Base-by-base conservation (phyloP, 257 asterid genomes). In the Solanum megistacrolobum region DNA sequence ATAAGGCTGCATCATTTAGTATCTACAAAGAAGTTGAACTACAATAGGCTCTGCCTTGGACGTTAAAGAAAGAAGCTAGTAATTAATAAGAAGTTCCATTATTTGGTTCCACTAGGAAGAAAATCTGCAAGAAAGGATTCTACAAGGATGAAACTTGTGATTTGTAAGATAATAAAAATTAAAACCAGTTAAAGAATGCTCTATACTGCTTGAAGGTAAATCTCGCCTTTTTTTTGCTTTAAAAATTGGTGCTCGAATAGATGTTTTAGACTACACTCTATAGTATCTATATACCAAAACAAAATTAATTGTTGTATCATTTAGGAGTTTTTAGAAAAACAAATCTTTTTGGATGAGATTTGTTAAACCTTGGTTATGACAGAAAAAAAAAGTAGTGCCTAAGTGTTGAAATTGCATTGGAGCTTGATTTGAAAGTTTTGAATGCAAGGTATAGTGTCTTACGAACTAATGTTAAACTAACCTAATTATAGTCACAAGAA, bases 1-100 rank as follows among this genome's bases (percentile, higher is more conserved):
- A 87, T 88, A 96, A 91, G 87, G 99, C 98, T 41, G 94, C 99
- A 88, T 97, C 99, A 31, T 98, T 95, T 92, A 97, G 88, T 91
- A 97, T 94, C 99, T 97, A 92, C 87, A 90, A 60, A 48, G 41
- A 74, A 86, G 90, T 39, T 65, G 81, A 88, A 83, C 73, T 81
- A 73, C 27, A 71, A 73, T 88, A 68, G 88, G 86, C 55, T 83
- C 84, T 25, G 84, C 35, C 62, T 41, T 86, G 25, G 12, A 38
- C 41, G 41, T 38, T 10, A 38, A 38, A 38, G 41, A 38, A 38
- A 38, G 41, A 38, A 38, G 41, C 41, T 38, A 38, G 41, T 38
- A 38, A 38, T 38, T 38, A 38, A 38, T 38, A 38, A 38, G 10
- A 38, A 38, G 10, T 38, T 38, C 10, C 41, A 38, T 38, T 38